A percentile compares a stretch with the other conserved stretches of the same genome.
Evolutionary conservation across 2,329 filamentous ascomycete genomes (phyloP).

Genomic region (Chaetomiaceae sp.): DNA sequence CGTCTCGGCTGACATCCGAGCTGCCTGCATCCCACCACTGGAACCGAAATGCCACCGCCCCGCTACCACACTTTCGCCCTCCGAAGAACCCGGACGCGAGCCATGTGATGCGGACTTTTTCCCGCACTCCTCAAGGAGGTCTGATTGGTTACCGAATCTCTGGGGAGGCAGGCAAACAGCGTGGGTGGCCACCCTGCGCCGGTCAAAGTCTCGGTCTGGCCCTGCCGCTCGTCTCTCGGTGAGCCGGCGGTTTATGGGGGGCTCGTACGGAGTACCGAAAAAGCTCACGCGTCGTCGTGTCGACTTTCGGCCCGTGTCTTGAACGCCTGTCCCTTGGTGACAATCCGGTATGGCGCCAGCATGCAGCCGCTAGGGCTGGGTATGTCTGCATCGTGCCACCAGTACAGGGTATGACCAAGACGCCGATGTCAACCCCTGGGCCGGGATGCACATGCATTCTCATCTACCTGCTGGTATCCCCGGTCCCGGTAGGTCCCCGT

Average conservation of each 20-base stretch:
- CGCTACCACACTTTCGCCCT: background rate
- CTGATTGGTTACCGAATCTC: conserved; percentile 19
- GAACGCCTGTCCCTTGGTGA: background rate
- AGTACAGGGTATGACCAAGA: background rate
- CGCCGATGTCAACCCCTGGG: background rate
- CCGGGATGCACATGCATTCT: background rate
- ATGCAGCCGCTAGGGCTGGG: conserved; percentile 1
- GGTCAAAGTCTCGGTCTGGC: background rate
- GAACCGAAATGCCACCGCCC: background rate
- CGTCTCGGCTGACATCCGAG: background rate
- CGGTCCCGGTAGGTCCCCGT: background rate
- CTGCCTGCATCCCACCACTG: background rate
- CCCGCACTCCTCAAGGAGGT: background rate
- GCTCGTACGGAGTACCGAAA: too few species aligned
- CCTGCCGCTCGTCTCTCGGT: background rate
- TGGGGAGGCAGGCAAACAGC: background rate
- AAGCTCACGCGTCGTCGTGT: background rate
- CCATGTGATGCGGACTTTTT: background rate
- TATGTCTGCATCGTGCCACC: conserved; percentile 5
- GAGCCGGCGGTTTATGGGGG: too few species aligned
- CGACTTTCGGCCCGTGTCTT: background rate
- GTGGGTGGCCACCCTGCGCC: background rate
- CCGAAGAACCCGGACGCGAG: too few species aligned
- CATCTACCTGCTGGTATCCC: background rate
- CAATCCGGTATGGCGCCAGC: background rate